Evolutionary conservation across 2,329 filamentous ascomycete genomes (phyloP), one percentile per base, ranked within the genome.

Genomic region (Elsinoe fawcettii): DNA sequence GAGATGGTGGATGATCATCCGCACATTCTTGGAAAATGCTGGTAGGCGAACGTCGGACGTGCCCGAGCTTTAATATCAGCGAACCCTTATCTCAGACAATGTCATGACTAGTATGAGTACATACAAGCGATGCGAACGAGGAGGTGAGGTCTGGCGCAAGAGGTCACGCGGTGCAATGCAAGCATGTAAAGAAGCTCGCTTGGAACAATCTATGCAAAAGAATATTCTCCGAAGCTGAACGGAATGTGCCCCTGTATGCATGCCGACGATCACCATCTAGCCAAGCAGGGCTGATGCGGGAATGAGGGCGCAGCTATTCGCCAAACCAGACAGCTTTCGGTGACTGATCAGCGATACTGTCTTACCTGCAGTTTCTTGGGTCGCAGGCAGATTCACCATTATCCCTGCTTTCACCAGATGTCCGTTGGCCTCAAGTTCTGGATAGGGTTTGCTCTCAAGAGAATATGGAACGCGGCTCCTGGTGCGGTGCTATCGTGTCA

Each of bases 31-130:
- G 49, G 30, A 37, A 53, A 12, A 53, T 32, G 49, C 49, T 36
- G 5, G 5, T 53, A 53, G 30, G 49, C 49, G 49, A 36, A 20
- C 34, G 32, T 53, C 49, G 49, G 49, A 53, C 49, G 49, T 53
- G 49, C 49, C 49, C 49, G 49, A 53, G 34, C 18, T 25, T 53
- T 53, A 53, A 53, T 53, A 53, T 53, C 49, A 18, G 20, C 7
- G 20, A 51, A 23, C 30, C 30, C 49, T 53, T 53, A 53, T 53
- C 49, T 37, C 30, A 16, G 14, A 37, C 30, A 18, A 11, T 23
- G n/a, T 25, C 49, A 53, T 53, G 49, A 53, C 49, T 53, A 53
- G 49, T 53, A 22, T 36, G 7, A 25, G 49, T 18, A 34, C 25
- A 34, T n/a, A n/a, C 12, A 53, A 53, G 49, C 49, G 46, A 36